Evolutionary conservation across 2,329 filamentous ascomycete genomes (phyloP).

Genomic region (Exophiala sp.): DNA sequence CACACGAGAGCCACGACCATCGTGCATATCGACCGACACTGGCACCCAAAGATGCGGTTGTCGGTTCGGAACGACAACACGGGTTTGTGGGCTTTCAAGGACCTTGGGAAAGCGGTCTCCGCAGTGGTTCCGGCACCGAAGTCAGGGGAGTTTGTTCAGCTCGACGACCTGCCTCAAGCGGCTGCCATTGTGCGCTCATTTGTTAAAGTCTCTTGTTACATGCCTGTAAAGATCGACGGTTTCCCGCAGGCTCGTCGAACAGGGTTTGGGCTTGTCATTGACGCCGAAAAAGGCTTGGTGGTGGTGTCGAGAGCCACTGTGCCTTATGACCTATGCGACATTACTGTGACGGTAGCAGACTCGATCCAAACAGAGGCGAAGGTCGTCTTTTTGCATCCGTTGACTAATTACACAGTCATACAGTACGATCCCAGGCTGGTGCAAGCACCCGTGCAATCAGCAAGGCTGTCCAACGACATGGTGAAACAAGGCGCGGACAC

Average conservation of each 20-base stretch:
- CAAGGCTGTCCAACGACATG: slow-evolving; percentile 72
- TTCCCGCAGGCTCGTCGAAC: slow-evolving; percentile 92
- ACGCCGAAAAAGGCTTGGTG: slow-evolving; percentile 92
- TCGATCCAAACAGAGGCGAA: slow-evolving; percentile 92
- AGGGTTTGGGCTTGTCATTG: slow-evolving; percentile 95
- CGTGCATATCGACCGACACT: slow-evolving; percentile 89
- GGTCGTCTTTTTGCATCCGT: slow-evolving; percentile 89
- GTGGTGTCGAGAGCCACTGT: slow-evolving; percentile 92
- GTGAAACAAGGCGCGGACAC: slow-evolving; percentile 92
- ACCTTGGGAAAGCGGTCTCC: slow-evolving; percentile 76
- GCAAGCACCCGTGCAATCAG: slow-evolving; percentile 88
- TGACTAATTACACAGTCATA: slow-evolving; percentile 95
- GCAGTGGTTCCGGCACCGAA: slow-evolving; percentile 67
- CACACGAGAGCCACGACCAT: slow-evolving; percentile 93
- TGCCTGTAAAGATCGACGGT: slow-evolving; percentile 96
- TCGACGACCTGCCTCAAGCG: slow-evolving; percentile 85
- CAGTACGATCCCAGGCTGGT: slow-evolving; percentile 92
- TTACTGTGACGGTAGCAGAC: slow-evolving; percentile 92
- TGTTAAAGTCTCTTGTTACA: slow-evolving; percentile 84
- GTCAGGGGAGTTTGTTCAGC: slow-evolving; percentile 85
- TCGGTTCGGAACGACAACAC: slow-evolving; percentile 85
- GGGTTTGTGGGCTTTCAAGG: slow-evolving; percentile 91
- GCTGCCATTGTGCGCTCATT: slow-evolving; percentile 92
- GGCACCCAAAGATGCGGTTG: slow-evolving; percentile 91
- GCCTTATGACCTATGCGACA: slow-evolving; percentile 94